Percentiles rank a stretch among this genome's conserved stretches.
Conservation (phyloP, 495 filamentous ascomycete genomes). For the Trichocladium uniseriatum region DNA sequence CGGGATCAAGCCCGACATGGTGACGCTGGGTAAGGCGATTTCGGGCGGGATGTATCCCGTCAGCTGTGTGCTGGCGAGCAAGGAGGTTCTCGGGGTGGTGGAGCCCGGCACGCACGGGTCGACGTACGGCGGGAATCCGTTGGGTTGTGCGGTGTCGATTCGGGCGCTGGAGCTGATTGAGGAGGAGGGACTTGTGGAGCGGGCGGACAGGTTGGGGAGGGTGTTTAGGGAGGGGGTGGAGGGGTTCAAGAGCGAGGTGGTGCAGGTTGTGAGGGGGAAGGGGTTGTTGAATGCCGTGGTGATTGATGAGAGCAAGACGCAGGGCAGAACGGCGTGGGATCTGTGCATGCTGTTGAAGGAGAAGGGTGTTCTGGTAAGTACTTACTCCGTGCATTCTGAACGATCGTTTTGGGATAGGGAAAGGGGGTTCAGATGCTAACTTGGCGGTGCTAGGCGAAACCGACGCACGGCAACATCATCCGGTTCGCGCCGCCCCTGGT, state of each 20-base stretch:
- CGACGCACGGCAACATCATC: slow-evolving; percentile 97
- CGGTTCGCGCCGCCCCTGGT: slow-evolving; percentile 83
- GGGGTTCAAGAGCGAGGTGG: slow-evolving; percentile 62
- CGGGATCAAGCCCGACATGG: slow-evolving; percentile 87
- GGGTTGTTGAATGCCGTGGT: slow-evolving; percentile 93
- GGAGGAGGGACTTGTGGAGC: slow-evolving; percentile 79
- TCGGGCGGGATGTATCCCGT: slow-evolving; percentile 98
- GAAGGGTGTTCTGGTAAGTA: slow-evolving; percentile 80
- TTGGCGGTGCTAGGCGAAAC: slow-evolving; percentile 68
- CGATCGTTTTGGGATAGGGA: no score
- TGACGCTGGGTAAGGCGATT: slow-evolving; percentile 93
- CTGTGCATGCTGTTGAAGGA: slow-evolving; percentile 90
- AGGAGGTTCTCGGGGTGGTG: slow-evolving; percentile 93
- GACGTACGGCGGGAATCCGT: slow-evolving; percentile 93
- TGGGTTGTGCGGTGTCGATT: slow-evolving; percentile 95
- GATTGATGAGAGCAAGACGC: slow-evolving; percentile 79
- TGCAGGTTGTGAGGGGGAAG: slow-evolving; percentile 81
- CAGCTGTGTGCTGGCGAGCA: slow-evolving; percentile 79
- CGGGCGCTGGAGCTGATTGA: slow-evolving; percentile 89
- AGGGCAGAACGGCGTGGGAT: slow-evolving; percentile 90
- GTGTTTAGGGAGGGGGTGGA: slow-evolving; percentile 73
- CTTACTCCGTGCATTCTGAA: no score
- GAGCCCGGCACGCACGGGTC: slow-evolving; percentile 96
- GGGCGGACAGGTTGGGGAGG: slow-evolving; percentile 69
- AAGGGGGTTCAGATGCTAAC: neutral